These are phyloP conservation scores for Rhypophila decipiens DNA, from an alignment of 495 filamentous ascomycete genomes.

Conservation along the genomic window DNA sequence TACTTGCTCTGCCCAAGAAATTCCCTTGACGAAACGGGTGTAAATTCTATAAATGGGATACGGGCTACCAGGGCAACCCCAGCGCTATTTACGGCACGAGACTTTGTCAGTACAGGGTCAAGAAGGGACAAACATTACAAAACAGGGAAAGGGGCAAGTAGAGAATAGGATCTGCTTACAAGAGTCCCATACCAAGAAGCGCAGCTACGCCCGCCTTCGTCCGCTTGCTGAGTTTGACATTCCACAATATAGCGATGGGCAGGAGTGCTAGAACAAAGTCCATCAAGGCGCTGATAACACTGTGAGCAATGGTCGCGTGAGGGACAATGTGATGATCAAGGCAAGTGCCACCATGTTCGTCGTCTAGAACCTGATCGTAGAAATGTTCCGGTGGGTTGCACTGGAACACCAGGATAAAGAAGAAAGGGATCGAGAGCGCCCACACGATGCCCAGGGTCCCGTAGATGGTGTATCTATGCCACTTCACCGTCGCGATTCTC, in stretches of 20 bases:
- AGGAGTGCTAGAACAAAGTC: conserved; percentile 39
- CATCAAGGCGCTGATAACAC: conserved; percentile 27
- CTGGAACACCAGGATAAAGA: conserved; percentile 36
- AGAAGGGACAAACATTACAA: no score
- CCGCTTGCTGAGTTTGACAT: conserved; percentile 29
- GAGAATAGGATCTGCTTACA: conserved; percentile 16
- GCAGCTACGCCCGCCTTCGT: conserved; percentile 27
- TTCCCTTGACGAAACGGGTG: conserved; percentile 13
- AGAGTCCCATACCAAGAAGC: conserved; percentile 30
- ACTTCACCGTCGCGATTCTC: conserved; percentile 23
- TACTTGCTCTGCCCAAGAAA: conserved; percentile 18
- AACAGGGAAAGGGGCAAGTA: background rate
- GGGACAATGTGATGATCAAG: conserved; percentile 20
- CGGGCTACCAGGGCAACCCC: conserved; percentile 36
- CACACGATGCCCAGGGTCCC: conserved; percentile 15
- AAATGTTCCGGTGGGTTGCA: conserved; percentile 32
- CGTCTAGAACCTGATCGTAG: conserved; percentile 24
- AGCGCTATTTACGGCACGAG: conserved; percentile 29
- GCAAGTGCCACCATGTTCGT: conserved; percentile 21
- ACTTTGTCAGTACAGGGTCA: no score
- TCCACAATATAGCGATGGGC: conserved; percentile 36
- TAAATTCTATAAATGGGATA: conserved; percentile 29
- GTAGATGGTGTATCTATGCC: conserved; percentile 32
- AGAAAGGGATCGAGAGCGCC: conserved; percentile 23
- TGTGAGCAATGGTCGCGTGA: conserved; percentile 28